These are phyloP conservation scores for Cystobasidiopsis lactophilus DNA, from an alignment of 768 basidiomycete genomes.

Conservation along the genomic window DNA sequence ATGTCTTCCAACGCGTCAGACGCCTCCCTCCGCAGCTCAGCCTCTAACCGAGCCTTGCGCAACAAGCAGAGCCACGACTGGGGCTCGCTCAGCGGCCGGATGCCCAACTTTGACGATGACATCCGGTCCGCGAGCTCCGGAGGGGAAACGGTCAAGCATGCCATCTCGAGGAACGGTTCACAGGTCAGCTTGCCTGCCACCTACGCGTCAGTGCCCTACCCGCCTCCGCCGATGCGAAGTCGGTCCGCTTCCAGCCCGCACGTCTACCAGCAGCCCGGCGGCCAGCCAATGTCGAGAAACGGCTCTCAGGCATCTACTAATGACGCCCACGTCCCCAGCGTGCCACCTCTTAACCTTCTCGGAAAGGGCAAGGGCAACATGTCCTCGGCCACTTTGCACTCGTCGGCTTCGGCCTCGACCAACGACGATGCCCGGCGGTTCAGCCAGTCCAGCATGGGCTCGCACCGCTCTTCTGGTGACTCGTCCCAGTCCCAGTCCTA, in stretches of 20 bases:
- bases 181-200: constrained; percentile 8
- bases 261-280: constrained; percentile 22
- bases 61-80: constrained; percentile 16
- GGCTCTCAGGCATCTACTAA: constrained; percentile 4
- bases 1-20: constrained; percentile 15
- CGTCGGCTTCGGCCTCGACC: constrained; percentile 10
- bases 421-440: constrained; percentile 10
- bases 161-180: constrained; percentile 11
- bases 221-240: constrained; percentile 23
- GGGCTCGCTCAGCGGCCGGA: constrained; percentile 10
- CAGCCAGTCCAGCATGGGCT: constrained; percentile 14
- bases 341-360: neutral
- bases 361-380: constrained; percentile 1
- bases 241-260: constrained; percentile 27
- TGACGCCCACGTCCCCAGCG: constrained; percentile 5
- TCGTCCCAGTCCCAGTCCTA: constrained; percentile 15
- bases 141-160: constrained; percentile 5
- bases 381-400: constrained; percentile 15
- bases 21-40: constrained; percentile 12
- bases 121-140: constrained; percentile 1
- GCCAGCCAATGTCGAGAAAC: constrained; percentile 1
- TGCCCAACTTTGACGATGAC: constrained; percentile 12
- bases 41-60: constrained; percentile 14
- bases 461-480: constrained; percentile 16
- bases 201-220: constrained; percentile 9